Percentiles rank a stretch among this genome's conserved stretches.
Evolutionary conservation across 2,329 filamentous ascomycete species (phyloP).

Genomic region (Paecilomyces variotii): DNA sequence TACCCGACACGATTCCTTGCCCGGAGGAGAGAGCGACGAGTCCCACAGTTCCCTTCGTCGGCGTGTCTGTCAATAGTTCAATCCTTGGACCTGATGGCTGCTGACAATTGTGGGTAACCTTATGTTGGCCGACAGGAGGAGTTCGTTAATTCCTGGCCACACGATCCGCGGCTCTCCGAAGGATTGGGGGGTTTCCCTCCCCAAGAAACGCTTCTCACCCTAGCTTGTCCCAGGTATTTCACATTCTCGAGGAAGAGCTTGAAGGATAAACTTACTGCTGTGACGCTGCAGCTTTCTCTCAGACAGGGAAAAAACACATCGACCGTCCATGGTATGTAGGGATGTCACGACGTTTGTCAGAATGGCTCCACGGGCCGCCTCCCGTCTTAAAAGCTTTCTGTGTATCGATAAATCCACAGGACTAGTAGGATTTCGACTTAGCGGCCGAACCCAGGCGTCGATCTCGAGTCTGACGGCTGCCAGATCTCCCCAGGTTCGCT

Average conservation of each 20-base stretch:
- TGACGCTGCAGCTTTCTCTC: background rate
- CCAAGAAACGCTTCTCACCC: background rate
- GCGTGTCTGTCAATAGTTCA: background rate
- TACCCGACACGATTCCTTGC: background rate
- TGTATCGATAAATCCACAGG: background rate
- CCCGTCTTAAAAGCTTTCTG: background rate
- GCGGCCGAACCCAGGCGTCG: background rate
- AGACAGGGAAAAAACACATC: background rate
- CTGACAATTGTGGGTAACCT: background rate
- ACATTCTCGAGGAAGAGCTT: background rate
- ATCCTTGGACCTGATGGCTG: background rate
- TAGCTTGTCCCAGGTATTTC: background rate
- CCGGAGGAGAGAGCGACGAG: background rate
- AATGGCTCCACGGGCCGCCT: background rate
- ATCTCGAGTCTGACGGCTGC: constrained; percentile 1
- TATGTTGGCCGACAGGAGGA: background rate
- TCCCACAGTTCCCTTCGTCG: background rate
- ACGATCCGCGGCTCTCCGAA: background rate
- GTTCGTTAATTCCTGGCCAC: background rate
- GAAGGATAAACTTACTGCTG: background rate
- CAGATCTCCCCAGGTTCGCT: constrained; percentile 2
- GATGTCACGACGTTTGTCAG: background rate
- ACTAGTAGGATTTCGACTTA: background rate
- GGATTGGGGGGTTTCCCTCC: background rate
- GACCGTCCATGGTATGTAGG: background rate